These are phyloP conservation scores for Coffea canephora DNA, from an alignment of 257 asterid species.

Conservation along the genomic window DNA sequence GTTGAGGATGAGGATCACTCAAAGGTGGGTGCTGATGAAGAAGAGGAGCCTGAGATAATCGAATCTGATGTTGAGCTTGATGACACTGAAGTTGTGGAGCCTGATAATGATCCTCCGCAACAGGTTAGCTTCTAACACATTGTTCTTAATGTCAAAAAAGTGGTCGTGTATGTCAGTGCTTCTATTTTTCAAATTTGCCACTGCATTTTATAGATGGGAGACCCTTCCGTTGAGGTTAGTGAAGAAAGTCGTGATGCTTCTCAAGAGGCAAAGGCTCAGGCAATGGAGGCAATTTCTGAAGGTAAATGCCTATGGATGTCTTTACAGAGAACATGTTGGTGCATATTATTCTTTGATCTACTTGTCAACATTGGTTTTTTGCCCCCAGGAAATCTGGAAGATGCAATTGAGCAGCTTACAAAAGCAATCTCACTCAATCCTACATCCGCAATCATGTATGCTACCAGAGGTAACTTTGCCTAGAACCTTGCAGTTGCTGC, in stretches of 20 bases:
- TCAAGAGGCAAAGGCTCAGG: constrained; percentile 85
- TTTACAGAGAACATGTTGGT: background rate
- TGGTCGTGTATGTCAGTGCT: background rate
- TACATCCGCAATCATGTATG: constrained; percentile 95
- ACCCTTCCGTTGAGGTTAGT: constrained; percentile 73
- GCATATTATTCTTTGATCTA: background rate
- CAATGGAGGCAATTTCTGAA: constrained; percentile 92
- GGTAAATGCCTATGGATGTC: constrained; percentile 39
- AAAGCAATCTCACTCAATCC: constrained; percentile 82
- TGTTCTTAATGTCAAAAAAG: background rate
- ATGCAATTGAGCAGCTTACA: constrained; percentile 76
- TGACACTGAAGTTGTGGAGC: constrained; percentile 71
- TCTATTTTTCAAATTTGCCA: background rate
- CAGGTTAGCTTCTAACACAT: constrained; percentile 38
- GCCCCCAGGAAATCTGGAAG: constrained; percentile 75
- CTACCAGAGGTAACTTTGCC: constrained; percentile 59
- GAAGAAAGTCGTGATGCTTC: constrained; percentile 93
- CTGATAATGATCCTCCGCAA: constrained; percentile 86
- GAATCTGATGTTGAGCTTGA: constrained; percentile 95
- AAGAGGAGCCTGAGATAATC: constrained; percentile 83
- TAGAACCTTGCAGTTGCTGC: background rate
- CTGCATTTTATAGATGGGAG: constrained; percentile 71
- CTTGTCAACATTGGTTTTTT: background rate
- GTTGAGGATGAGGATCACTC: constrained; percentile 35
- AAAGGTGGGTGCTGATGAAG: constrained; percentile 44